A percentile compares a stretch with the other conserved stretches of the same genome.
phyloP scores from a whole-genome alignment of 2,329 filamentous ascomycete genomes.

The Sporothrix dimorphospora region DNA sequence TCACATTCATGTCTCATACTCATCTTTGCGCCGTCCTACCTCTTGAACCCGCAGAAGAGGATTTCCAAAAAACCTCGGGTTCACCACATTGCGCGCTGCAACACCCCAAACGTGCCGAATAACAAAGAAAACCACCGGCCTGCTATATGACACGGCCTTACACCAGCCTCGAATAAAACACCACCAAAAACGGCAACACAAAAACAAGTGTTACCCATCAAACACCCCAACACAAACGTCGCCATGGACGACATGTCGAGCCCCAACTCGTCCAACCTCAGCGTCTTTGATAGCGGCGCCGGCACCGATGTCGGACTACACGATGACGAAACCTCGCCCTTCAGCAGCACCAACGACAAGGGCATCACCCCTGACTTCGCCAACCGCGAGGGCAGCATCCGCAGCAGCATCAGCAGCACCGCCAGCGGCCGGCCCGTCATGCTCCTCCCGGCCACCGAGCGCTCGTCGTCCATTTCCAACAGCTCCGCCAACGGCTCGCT shows the following conservation, averaged over 20 bases:
- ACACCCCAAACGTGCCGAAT: not conserved
- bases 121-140: not conserved
- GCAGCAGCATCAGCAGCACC: conserved; percentile 29
- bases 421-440: conserved; percentile 13
- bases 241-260: conserved; percentile 34
- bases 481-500: conserved; percentile 18
- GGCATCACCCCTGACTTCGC: not conserved
- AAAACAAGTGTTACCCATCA: not conserved
- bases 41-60: conserved; percentile 32
- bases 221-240: not conserved
- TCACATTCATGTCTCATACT: conserved; percentile 31
- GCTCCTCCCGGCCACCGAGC: conserved; percentile 27
- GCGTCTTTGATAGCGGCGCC: conserved; percentile 33
- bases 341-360: conserved; percentile 27
- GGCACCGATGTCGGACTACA: conserved; percentile 30
- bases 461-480: conserved; percentile 1
- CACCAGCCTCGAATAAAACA: not conserved
- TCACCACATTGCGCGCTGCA: conserved; percentile 10
- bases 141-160: not conserved
- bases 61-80: conserved; percentile 18
- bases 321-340: conserved; percentile 32
- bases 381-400: conserved; percentile 25
- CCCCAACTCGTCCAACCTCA: conserved; percentile 32
- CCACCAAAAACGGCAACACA: not conserved
- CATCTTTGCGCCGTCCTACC: conserved; percentile 11